Evolutionary conservation across 139 green algal species (phyloP).

Genomic region (Ettlia oleoabundans): DNA sequence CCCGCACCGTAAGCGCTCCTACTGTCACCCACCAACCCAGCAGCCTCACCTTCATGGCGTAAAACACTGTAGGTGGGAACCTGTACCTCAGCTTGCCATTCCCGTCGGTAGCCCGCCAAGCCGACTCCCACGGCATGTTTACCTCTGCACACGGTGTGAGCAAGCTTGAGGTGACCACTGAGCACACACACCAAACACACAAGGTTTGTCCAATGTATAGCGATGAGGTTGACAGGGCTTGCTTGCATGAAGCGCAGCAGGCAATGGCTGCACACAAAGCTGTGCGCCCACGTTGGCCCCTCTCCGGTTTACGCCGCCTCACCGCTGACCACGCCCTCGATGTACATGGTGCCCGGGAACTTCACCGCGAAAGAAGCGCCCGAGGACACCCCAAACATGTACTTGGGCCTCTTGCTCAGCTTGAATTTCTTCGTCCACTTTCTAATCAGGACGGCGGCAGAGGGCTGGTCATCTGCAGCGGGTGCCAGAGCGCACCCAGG

Average conservation of each 20-base stretch:
- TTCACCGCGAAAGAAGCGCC: constrained; percentile 19
- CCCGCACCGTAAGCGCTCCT: too few relatives aligned
- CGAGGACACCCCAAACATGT: constrained; percentile 20
- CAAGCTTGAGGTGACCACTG: background rate
- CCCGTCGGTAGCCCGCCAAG: background rate
- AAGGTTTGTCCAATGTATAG: too few relatives aligned
- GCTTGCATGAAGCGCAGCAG: background rate
- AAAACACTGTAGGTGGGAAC: constrained; percentile 10
- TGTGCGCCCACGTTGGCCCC: background rate
- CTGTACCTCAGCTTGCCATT: background rate
- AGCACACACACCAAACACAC: too few relatives aligned
- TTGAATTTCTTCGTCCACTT: background rate
- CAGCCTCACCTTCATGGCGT: too few relatives aligned
- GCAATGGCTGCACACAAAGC: background rate
- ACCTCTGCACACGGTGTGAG: constrained; percentile 6
- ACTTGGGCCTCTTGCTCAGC: background rate
- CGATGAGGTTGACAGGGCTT: too few relatives aligned
- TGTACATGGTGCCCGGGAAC: background rate
- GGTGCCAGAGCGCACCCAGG: background rate
- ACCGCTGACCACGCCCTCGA: constrained; percentile 19
- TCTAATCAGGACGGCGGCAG: background rate
- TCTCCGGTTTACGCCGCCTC: background rate
- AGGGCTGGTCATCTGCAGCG: background rate
- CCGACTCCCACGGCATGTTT: constrained; percentile 2
- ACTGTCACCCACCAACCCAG: too few relatives aligned